Conservation (phyloP, 257 asterid species). For the Solanum stenotomum region DNA sequence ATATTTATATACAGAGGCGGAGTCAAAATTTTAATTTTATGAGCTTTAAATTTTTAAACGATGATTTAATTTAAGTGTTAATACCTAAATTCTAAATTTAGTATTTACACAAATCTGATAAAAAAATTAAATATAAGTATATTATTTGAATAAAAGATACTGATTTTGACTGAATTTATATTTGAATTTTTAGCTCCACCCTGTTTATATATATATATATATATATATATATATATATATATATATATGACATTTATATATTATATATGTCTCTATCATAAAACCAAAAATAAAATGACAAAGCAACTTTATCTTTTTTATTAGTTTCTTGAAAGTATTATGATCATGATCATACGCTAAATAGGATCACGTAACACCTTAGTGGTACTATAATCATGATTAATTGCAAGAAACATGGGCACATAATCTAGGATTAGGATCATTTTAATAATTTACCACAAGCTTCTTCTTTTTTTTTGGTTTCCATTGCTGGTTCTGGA, state of each 20-base stretch:
- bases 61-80: not conserved
- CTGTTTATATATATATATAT: not conserved
- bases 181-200: not conserved
- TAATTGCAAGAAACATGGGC: not conserved
- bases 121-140: not conserved
- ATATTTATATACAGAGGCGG: not conserved
- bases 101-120: not conserved
- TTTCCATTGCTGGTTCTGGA: fast-evolving
- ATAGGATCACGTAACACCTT: not conserved
- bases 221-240: no score
- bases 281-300: not conserved
- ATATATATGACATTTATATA: not conserved
- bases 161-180: fast-evolving
- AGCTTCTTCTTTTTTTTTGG: no score
- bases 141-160: not conserved
- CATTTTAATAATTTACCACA: not conserved
- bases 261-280: not conserved
- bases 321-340: not conserved
- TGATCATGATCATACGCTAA: not conserved
- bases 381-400: not conserved
- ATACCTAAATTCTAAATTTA: not conserved
- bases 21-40: not conserved
- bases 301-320: not conserved
- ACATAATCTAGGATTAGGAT: not conserved
- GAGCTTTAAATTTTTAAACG: fast-evolving